These are phyloP conservation scores for Benincasa hispida DNA, from an alignment of 306 rosid genomes.

Conservation along the genomic window DNA sequence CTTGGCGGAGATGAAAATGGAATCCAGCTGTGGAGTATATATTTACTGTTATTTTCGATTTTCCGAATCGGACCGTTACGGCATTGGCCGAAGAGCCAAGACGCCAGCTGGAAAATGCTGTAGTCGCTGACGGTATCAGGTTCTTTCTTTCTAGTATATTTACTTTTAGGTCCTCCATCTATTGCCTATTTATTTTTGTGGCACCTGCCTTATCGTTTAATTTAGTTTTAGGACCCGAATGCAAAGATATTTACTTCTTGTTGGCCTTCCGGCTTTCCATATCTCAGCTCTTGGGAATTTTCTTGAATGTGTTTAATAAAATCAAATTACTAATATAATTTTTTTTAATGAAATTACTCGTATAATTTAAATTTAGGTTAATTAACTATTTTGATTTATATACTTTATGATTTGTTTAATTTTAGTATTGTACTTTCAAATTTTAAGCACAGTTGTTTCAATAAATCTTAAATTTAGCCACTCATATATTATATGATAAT, in stretches of 20 bases:
- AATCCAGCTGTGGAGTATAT: slow-evolving; percentile 3
- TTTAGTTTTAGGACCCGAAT: neutral
- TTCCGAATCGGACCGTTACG: neutral
- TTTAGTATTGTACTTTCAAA: too few relatives aligned
- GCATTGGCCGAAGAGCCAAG: neutral
- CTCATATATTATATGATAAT: too few relatives aligned
- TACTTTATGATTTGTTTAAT: too few relatives aligned
- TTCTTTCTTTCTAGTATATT: neutral
- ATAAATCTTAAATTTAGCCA: too few relatives aligned
- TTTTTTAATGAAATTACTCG: too few relatives aligned
- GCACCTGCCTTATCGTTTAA: neutral
- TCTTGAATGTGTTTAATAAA: neutral
- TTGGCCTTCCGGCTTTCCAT: neutral
- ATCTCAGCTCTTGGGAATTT: neutral
- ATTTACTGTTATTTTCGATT: neutral
- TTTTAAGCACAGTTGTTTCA: too few relatives aligned
- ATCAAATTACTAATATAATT: neutral
- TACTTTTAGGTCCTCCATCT: neutral
- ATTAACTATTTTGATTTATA: too few relatives aligned
- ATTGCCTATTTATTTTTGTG: neutral
- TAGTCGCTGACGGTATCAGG: neutral
- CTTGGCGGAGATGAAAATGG: neutral
- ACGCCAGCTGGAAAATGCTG: slow-evolving; percentile 5
- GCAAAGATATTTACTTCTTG: neutral
- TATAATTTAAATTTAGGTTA: too few relatives aligned